Conservation (phyloP, 495 filamentous ascomycete species). For the Penicillium ochrochloron region DNA sequence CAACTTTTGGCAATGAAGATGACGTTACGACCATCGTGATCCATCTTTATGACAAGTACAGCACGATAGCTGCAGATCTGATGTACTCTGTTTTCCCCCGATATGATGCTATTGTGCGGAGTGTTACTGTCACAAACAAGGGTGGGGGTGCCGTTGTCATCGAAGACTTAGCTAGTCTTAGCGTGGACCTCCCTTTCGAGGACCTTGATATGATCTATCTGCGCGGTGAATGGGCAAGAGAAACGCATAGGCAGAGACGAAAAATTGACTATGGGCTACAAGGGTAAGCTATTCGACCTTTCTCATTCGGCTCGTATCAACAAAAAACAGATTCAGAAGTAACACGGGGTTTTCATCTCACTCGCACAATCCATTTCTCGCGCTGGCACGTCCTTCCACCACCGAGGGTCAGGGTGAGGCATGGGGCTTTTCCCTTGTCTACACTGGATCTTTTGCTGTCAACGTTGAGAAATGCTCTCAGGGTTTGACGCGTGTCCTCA, state of each 20-base stretch:
- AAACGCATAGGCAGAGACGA: not conserved
- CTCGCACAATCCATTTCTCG: not conserved
- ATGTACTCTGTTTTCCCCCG: not conserved
- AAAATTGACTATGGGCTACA: not conserved
- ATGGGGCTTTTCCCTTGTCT: not conserved
- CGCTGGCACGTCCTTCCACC: not conserved
- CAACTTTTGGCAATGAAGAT: not conserved
- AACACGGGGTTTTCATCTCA: not conserved
- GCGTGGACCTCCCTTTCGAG: not conserved
- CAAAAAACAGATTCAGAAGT: not conserved
- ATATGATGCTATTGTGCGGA: not conserved
- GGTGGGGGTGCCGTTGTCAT: not conserved
- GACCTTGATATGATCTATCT: conserved; percentile 4
- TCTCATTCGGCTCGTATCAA: not conserved
- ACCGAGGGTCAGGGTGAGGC: not conserved
- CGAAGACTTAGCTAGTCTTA: not conserved
- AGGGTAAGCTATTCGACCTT: not conserved
- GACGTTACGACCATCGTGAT: not conserved
- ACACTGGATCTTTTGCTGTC: not conserved
- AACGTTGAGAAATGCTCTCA: not conserved
- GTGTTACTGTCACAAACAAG: not conserved
- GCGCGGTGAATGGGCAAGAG: conserved; percentile 1
- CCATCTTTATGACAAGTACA: not conserved
- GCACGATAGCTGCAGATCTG: not conserved
- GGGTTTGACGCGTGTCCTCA: not conserved